Evolutionary conservation across 2,329 filamentous ascomycete genomes (phyloP).

Genomic region (Fusarium praegraminearum): DNA sequence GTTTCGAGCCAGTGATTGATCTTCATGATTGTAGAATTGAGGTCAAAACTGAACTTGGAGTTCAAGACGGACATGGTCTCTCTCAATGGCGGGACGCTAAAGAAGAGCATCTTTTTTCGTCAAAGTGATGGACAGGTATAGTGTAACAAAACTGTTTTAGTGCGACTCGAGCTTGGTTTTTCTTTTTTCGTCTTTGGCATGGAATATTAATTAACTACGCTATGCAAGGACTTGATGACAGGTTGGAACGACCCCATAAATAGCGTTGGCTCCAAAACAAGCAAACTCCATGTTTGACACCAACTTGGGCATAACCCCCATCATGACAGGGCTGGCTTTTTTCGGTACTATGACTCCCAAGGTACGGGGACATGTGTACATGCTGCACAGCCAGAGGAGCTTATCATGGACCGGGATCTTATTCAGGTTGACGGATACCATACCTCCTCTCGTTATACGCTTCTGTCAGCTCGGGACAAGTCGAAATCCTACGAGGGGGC

Average conservation of each 20-base stretch:
- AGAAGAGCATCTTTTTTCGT: constrained; percentile 6
- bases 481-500: not conserved
- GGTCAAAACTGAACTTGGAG: not conserved
- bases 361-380: not conserved
- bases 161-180: not conserved
- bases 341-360: not conserved
- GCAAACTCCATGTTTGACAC: not conserved
- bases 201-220: constrained; percentile 6
- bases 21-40: constrained; percentile 17
- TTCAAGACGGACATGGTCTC: not conserved
- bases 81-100: constrained; percentile 10
- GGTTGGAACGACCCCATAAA: not conserved
- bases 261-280: not conserved
- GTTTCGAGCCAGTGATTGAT: not conserved
- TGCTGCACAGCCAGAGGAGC: not conserved
- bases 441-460: too few relatives aligned
- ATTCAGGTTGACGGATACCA: not conserved
- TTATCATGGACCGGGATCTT: not conserved
- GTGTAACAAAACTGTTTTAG: not conserved
- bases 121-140: not conserved
- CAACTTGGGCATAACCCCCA: not conserved
- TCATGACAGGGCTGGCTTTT: not conserved
- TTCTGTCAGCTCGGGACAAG: not conserved
- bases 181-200: not conserved
- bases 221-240: constrained; percentile 10